Base-by-base conservation (phyloP, 1,284 basidiomycete genomes). In the Austroboletus novae-zelandiae region DNA sequence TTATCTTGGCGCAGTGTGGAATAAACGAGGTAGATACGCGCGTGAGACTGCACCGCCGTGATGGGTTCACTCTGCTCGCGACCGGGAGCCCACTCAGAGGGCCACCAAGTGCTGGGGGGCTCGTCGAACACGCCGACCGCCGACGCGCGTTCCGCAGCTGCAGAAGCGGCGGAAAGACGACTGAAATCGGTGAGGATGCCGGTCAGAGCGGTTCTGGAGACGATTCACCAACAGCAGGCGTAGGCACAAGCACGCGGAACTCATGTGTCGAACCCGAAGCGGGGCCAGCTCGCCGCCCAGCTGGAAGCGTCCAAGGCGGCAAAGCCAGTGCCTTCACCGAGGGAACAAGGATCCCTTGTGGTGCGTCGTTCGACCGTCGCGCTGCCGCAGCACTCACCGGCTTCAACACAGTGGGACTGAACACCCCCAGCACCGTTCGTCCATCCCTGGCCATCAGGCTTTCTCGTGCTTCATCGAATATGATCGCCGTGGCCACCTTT, bases 11-110 rank as follows among this genome's bases (percentile, higher is more conserved):
- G 36, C 49, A 43, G 61, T 43, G 51, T 52, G 59, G 61, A 36
- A 25, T 43, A 54, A 61, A 59, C 56, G 63, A 58, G 62, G 61
- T 55, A 23, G 36, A 45, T 43, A 48, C 45, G 43, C 57, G 57
- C 27, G 27, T 27, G 27, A 27, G 27, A 27, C 4, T 27, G 27
- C 27, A 27, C 27, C 27, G 27, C 27, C 27, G 32, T 40, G 39
- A 86, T 87, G 86, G 86, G 86, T 55, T 79, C 78, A 46, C 70
- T 86, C 40, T 86, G 84, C 65, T 87, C 86, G 27, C 87, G 85
- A 66, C 62, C 75, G 32, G 71, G 70, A 44, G 65, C 68, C 32
- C 74, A 79, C 54, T 70, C 76, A 17, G 80, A 78, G 46, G 72
- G 79, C 44, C 81, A 84, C 63, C 75, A 74, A 30, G 76, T 86